These are phyloP conservation scores for Tulasnella sp. DNA, from an alignment of 768 basidiomycete species.

Conservation along the genomic window DNA sequence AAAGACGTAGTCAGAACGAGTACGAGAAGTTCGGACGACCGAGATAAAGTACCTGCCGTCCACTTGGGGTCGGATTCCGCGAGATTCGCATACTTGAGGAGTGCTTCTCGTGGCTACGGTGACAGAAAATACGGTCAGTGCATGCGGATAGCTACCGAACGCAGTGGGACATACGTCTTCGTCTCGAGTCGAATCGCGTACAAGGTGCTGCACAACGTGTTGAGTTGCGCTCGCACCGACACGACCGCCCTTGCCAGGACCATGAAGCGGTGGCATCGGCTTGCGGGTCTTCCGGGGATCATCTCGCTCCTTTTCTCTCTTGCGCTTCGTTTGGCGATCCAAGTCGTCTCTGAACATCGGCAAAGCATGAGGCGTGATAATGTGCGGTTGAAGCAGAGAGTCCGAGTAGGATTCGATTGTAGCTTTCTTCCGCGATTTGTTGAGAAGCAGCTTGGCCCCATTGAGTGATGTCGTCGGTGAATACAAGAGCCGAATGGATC, in stretches of 20 bases:
- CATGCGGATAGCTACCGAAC: constrained; percentile 19
- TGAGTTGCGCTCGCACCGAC: constrained; percentile 96
- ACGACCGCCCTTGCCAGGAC: constrained; percentile 86
- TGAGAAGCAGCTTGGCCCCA: constrained; percentile 81
- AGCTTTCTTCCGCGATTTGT: constrained; percentile 69
- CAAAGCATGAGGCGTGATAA: constrained; percentile 83
- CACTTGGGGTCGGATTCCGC: constrained; percentile 72
- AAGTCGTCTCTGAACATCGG: constrained; percentile 84
- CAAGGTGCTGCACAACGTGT: constrained; percentile 90
- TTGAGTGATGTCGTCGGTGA: constrained; percentile 83
- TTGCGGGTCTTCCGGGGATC: constrained; percentile 87
- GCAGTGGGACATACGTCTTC: constrained; percentile 64
- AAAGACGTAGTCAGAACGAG: not conserved
- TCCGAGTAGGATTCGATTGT: constrained; percentile 85
- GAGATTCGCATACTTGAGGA: constrained; percentile 79
- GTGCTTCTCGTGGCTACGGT: constrained; percentile 82
- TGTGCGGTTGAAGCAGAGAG: constrained; percentile 72
- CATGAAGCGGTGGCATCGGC: constrained; percentile 85
- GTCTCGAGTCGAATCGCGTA: constrained; percentile 80
- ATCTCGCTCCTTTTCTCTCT: constrained; percentile 76
- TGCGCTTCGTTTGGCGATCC: constrained; percentile 50
- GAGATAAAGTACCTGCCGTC: constrained; percentile 60
- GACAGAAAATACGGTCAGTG: not conserved
- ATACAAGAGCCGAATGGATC: constrained; percentile 81
- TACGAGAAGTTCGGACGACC: constrained; percentile 24